Conservation (phyloP, 768 basidiomycete species). For the Boletus vermiculosoides region DNA sequence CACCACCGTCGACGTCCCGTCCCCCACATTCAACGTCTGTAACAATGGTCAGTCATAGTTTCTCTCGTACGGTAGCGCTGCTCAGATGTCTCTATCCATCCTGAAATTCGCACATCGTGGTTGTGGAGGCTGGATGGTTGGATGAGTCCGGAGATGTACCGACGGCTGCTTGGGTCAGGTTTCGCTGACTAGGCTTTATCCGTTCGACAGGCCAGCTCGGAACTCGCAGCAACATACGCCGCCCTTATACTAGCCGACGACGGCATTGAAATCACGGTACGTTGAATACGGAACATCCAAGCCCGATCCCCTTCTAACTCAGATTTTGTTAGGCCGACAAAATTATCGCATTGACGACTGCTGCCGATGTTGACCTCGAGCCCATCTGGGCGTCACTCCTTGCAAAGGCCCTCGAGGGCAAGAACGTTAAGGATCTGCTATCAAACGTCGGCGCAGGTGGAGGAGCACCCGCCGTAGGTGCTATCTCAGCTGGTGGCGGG, state of each 20-base stretch:
- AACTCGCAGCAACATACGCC: slow-evolving; percentile 94
- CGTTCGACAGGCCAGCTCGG: slow-evolving; percentile 48
- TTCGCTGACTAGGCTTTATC: slow-evolving; percentile 12
- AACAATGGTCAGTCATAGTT: slow-evolving; percentile 28
- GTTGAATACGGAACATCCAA: slow-evolving; percentile 34
- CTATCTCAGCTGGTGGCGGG: slow-evolving; percentile 48
- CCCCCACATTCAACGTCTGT: slow-evolving; percentile 4
- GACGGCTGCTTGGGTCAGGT: neutral
- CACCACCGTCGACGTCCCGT: slow-evolving; percentile 20
- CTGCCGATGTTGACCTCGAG: slow-evolving; percentile 85
- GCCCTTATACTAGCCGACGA: slow-evolving; percentile 99
- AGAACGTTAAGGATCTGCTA: slow-evolving; percentile 94
- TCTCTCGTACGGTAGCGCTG: neutral
- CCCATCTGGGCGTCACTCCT: slow-evolving; percentile 97
- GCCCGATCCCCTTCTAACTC: neutral
- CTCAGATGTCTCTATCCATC: neutral
- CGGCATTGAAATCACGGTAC: slow-evolving; percentile 92
- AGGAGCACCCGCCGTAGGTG: slow-evolving; percentile 72
- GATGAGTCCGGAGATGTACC: slow-evolving; percentile 11
- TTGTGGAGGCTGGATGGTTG: slow-evolving; percentile 22
- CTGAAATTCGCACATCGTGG: neutral
- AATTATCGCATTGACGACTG: slow-evolving; percentile 78
- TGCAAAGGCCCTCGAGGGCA: slow-evolving; percentile 96
- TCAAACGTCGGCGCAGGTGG: slow-evolving; percentile 94
- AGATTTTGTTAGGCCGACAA: slow-evolving; percentile 74